Evolutionary conservation across 2,329 filamentous ascomycete species (phyloP).

Genomic region (Elsinoe australis): DNA sequence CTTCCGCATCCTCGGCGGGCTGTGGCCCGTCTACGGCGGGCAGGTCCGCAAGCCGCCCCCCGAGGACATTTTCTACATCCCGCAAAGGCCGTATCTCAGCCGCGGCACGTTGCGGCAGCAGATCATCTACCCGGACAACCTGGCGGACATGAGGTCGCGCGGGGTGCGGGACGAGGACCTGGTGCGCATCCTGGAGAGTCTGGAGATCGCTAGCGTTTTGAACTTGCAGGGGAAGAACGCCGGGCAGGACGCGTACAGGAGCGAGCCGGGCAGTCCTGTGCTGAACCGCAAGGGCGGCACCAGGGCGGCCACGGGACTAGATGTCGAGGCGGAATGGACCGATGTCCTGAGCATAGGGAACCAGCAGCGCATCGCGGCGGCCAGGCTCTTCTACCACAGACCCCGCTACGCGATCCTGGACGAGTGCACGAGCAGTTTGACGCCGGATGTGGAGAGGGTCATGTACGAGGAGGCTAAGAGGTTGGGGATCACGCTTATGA

Average conservation of each 20-base stretch:
- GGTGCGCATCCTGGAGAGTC: constrained; percentile 62
- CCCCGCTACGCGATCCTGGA: constrained; percentile 93
- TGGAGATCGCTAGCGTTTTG: constrained; percentile 78
- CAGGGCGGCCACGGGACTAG: constrained; percentile 67
- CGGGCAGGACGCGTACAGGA: background rate
- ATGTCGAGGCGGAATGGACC: constrained; percentile 92
- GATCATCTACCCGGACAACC: constrained; percentile 87
- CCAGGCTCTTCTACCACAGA: constrained; percentile 84
- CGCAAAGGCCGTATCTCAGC: constrained; percentile 87
- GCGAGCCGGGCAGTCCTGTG: background rate
- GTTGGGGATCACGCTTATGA: constrained; percentile 91
- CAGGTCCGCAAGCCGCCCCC: constrained; percentile 86
- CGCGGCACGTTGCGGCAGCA: constrained; percentile 90
- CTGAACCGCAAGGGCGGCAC: constrained; percentile 17
- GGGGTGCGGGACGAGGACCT: constrained; percentile 77
- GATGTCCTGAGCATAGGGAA: constrained; percentile 87
- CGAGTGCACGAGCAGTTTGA: constrained; percentile 94
- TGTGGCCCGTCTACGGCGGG: constrained; percentile 97
- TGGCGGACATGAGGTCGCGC: constrained; percentile 79
- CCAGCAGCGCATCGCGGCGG: constrained; percentile 96
- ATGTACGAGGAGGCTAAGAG: constrained; percentile 97
- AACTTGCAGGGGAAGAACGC: constrained; percentile 53
- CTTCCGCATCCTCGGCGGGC: constrained; percentile 89
- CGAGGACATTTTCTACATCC: constrained; percentile 95
- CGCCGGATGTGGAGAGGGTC: constrained; percentile 82